A percentile compares a stretch with the other conserved stretches of the same genome.
Evolutionary conservation across 2,329 filamentous ascomycete genomes (phyloP).

Genomic region (Pestalotiopsis sp.): DNA sequence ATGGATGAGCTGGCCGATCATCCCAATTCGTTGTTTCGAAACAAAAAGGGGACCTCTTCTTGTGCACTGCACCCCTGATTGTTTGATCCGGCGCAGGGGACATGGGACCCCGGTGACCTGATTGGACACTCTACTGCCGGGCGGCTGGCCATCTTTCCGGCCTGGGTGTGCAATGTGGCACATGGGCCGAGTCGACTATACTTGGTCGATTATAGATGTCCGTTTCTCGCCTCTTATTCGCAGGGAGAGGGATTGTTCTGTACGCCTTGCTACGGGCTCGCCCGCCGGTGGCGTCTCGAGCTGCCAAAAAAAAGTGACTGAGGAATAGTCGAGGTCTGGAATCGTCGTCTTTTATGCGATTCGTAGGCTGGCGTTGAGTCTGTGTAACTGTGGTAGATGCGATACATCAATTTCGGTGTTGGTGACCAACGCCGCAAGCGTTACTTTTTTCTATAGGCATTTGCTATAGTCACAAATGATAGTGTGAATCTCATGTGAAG

Average conservation of each 20-base stretch:
- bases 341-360: not conserved
- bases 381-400: not conserved
- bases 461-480: not conserved
- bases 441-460: not conserved
- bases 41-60: not conserved
- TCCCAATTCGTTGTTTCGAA: not conserved
- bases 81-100: not conserved
- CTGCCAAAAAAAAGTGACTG: not conserved
- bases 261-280: no score
- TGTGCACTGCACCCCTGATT: not conserved
- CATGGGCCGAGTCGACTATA: not conserved
- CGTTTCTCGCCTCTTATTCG: not conserved
- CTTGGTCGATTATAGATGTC: not conserved
- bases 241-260: no score
- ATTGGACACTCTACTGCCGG: not conserved
- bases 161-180: not conserved
- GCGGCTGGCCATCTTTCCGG: not conserved
- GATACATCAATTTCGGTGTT: not conserved
- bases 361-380: not conserved
- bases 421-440: not conserved
- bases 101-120: not conserved
- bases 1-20: not conserved
- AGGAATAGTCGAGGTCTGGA: not conserved
- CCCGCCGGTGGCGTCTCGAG: not conserved
- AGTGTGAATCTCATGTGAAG: no score